Evolutionary conservation across 257 asterid genomes (phyloP).

Genomic region (Lavandula angustifolia): DNA sequence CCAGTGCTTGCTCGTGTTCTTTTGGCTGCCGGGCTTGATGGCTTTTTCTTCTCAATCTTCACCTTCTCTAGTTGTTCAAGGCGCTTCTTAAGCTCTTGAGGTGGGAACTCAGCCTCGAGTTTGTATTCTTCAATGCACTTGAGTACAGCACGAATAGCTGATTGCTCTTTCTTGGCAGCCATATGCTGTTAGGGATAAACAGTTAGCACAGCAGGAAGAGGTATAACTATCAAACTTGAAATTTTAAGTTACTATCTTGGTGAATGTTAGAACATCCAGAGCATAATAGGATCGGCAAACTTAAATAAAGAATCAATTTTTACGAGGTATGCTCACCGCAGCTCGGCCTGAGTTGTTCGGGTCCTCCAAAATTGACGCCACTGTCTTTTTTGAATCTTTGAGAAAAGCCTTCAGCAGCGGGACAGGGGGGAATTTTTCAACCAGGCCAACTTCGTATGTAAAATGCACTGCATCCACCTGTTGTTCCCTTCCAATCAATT

Average conservation of each 20-base stretch:
- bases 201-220: background rate
- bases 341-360: constrained; percentile 92
- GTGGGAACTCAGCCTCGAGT: constrained; percentile 82
- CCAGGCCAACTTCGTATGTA: constrained; percentile 90
- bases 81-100: constrained; percentile 84
- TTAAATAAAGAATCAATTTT: too few relatives aligned
- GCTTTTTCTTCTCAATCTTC: constrained; percentile 82
- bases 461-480: constrained; percentile 99
- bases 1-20: constrained; percentile 90
- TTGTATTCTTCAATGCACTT: constrained; percentile 95
- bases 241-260: too few relatives aligned
- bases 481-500: constrained; percentile 89
- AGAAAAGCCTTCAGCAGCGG: constrained; percentile 91
- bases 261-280: too few relatives aligned
- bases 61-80: constrained; percentile 81
- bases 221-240: background rate
- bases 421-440: constrained; percentile 83
- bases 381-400: constrained; percentile 87
- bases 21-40: constrained; percentile 84
- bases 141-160: constrained; percentile 91
- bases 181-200: constrained; percentile 57
- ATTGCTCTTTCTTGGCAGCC: constrained; percentile 97
- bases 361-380: constrained; percentile 72
- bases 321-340: constrained; percentile 45
- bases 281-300: too few relatives aligned